Base-by-base conservation (phyloP, 306 rosid species). In the Mimosa pudica region DNA sequence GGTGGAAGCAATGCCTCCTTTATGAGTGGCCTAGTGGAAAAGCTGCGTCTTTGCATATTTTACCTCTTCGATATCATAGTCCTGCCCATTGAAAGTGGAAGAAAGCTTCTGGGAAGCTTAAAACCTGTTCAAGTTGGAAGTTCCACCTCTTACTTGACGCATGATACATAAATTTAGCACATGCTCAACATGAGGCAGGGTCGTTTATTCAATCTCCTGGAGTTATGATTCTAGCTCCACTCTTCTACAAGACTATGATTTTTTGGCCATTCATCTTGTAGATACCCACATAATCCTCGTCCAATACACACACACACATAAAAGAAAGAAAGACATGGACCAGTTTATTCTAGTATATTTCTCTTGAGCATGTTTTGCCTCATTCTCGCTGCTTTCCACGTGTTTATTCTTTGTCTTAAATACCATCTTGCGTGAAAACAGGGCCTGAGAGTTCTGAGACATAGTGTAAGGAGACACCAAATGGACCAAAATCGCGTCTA, bases 51-150 rank as follows among this genome's bases (percentile, higher is more conserved):
- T 13, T 90, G 66, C 88, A 77, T 93, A 17, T 38, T 86, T 58
- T 88, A 81, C 87, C 49, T 96, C 68, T 77, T 90, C 20, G 96
- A 93, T 47, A 82, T 93, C 85, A 66, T 88, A 69, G 77, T 88
- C 41, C 62, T 90, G 82, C 78, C 66, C 17, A 85, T 86, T 51
- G 92, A 85, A 73, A 74, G 70, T 83, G 86, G 86, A 73, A 72
- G 86, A 76, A 89, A 73, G 86, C 44, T 80, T 71, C 70, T 92
- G 14, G 82, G 77, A 81, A 82, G 84, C 52, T 76, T 88, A 75
- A 96, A 96, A 77, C 88, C 97, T 11, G 92, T 79, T 76, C 86
- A 91, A 88, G 90, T 89, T 63, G 89, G 85, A 85, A 51, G 81
- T 70, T 82, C 98, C 79, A 36, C 76, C 6, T 41, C 90, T 38